Conservation (phyloP, 805 yeast species). For the Tetrapisispora taiwanensis region DNA sequence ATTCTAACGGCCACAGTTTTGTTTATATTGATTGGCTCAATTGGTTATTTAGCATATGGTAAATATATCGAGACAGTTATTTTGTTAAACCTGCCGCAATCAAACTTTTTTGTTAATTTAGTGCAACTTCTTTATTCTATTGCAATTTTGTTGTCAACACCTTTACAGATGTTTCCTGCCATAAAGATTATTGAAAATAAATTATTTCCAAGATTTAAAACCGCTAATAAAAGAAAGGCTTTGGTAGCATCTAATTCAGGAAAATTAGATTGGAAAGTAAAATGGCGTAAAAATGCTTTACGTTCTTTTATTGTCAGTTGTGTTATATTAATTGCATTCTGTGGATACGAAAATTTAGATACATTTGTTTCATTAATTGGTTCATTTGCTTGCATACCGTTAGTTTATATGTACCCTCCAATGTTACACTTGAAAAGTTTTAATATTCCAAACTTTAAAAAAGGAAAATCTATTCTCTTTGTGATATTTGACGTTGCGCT, state of each 20-base stretch:
- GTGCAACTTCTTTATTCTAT: constrained; percentile 64
- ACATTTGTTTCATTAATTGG: constrained; percentile 73
- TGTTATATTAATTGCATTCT: constrained; percentile 50
- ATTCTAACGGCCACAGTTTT: constrained; percentile 51
- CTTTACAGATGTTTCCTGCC: constrained; percentile 74
- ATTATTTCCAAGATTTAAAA: constrained; percentile 33
- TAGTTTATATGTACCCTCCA: constrained; percentile 81
- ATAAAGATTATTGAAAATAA: constrained; percentile 60
- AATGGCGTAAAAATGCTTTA: constrained; percentile 59
- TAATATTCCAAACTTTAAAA: constrained; percentile 21
- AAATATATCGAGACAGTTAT: constrained; percentile 54
- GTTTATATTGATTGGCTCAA: constrained; percentile 52
- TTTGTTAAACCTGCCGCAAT: constrained; percentile 61
- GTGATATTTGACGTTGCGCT: constrained; percentile 39
- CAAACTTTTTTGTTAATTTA: constrained; percentile 46
- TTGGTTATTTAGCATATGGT: constrained; percentile 69
- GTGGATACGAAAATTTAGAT: constrained; percentile 62
- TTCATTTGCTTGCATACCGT: constrained; percentile 75
- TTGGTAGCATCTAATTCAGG: constrained; percentile 37
- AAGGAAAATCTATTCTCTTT: constrained; percentile 17
- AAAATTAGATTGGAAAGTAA: constrained; percentile 39
- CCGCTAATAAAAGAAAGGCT: constrained; percentile 8
- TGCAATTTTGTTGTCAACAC: constrained; percentile 69
- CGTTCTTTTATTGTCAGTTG: constrained; percentile 44
- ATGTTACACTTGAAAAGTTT: constrained; percentile 55